These are phyloP conservation scores for Metschnikowia rubicola DNA, from an alignment of 805 yeast genomes.

Conservation along the genomic window DNA sequence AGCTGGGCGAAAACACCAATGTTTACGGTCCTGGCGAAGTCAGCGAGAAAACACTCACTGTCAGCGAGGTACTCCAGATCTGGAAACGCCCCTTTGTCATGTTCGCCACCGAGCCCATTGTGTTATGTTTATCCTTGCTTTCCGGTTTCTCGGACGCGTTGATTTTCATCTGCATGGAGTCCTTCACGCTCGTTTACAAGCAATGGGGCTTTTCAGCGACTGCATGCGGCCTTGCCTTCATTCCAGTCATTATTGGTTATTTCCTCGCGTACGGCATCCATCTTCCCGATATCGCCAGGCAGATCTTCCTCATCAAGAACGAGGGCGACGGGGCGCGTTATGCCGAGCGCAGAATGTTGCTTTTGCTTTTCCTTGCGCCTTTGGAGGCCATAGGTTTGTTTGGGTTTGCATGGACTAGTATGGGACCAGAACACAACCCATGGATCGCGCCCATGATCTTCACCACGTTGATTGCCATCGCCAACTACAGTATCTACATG, in stretches of 20 bases:
- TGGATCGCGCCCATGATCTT: slow-evolving; percentile 42
- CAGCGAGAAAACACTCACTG: slow-evolving; percentile 15
- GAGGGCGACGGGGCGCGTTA: slow-evolving; percentile 26
- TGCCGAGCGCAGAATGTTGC: slow-evolving; percentile 28
- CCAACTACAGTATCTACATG: slow-evolving; percentile 41
- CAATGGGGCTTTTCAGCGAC: slow-evolving; percentile 35
- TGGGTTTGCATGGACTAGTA: slow-evolving; percentile 42
- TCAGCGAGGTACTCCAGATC: slow-evolving; percentile 24
- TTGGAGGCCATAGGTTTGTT: slow-evolving; percentile 37
- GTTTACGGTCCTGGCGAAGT: slow-evolving; percentile 37
- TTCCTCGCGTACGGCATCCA: slow-evolving; percentile 33
- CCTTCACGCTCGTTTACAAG: slow-evolving; percentile 29
- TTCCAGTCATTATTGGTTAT: slow-evolving; percentile 34
- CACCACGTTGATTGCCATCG: slow-evolving; percentile 34
- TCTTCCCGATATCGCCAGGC: slow-evolving; percentile 32
- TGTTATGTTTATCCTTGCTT: slow-evolving; percentile 34
- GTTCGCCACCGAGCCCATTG: slow-evolving; percentile 38
- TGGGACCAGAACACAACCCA: slow-evolving; percentile 36
- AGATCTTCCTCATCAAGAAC: slow-evolving; percentile 20
- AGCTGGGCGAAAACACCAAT: slow-evolving; percentile 28
- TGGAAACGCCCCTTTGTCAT: slow-evolving; percentile 41
- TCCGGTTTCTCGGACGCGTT: slow-evolving; percentile 42
- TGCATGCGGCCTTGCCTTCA: slow-evolving; percentile 31
- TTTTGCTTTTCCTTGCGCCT: slow-evolving; percentile 36
- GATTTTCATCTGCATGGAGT: slow-evolving; percentile 38